Percentiles rank a stretch among this genome's conserved stretches.
phyloP scores from a whole-genome alignment of 805 yeast species.

The Tetrapisispora iriomotensis region DNA sequence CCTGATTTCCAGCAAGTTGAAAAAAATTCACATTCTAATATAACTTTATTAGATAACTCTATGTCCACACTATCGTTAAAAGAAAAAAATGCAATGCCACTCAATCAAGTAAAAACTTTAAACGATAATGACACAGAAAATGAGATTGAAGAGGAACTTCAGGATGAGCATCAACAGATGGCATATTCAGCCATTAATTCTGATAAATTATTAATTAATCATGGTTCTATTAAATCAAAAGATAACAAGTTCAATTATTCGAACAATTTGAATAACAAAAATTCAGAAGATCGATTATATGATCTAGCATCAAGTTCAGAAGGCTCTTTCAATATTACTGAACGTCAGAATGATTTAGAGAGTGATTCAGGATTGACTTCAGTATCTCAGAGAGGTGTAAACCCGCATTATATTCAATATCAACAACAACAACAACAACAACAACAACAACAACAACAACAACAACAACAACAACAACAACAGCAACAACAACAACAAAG shows the following conservation, averaged over 20 bases:
- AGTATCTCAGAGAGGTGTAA: slow-evolving; percentile 66
- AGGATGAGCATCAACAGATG: neutral
- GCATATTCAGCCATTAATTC: slow-evolving; percentile 19
- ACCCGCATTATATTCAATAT: slow-evolving; percentile 40
- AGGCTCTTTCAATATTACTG: slow-evolving; percentile 1
- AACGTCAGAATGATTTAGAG: slow-evolving; percentile 7
- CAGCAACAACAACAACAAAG: slow-evolving; percentile 1
- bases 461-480: neutral
- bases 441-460: slow-evolving; percentile 6
- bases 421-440: slow-evolving; percentile 9
- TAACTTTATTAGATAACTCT: neutral
- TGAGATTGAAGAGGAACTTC: slow-evolving; percentile 2
- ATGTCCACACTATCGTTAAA: neutral
- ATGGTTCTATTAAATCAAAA: neutral
- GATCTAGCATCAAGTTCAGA: slow-evolving; percentile 2
- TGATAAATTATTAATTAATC: slow-evolving; percentile 4
- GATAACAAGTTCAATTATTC: neutral
- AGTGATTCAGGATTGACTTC: slow-evolving; percentile 62
- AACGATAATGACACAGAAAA: slow-evolving; percentile 3
- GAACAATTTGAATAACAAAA: neutral
- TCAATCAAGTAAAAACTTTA: neutral
- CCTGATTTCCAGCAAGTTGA: slow-evolving; percentile 7
- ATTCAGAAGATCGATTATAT: neutral
- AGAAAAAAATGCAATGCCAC: neutral
- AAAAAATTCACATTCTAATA: neutral